Percentiles rank a stretch among this genome's conserved stretches.
phyloP scores from a whole-genome alignment of 148 eudicot genomes.

The Vaccinium corymbosum region DNA sequence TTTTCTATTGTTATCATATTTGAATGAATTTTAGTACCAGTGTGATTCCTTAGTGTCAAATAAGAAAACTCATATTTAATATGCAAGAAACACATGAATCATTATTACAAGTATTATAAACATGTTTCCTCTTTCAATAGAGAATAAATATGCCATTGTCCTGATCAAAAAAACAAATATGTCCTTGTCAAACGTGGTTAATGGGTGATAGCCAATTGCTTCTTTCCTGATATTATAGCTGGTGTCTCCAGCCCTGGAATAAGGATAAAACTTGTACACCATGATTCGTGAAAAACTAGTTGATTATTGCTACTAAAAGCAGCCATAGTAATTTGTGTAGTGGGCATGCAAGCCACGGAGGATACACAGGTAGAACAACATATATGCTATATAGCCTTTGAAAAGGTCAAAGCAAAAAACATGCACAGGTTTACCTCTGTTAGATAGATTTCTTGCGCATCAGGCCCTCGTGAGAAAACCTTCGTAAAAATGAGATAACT shows the following conservation, averaged over 20 bases:
- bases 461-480: slow-evolving; percentile 60
- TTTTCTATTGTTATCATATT: neutral
- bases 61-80: neutral
- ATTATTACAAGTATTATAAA: neutral
- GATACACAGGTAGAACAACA: slow-evolving; percentile 2
- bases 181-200: neutral
- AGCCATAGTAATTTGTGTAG: neutral
- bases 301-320: neutral
- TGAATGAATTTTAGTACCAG: neutral
- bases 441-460: slow-evolving; percentile 52
- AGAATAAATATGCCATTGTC: too few relatives aligned
- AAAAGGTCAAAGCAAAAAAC: slow-evolving; percentile 18
- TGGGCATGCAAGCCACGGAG: neutral
- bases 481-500: slow-evolving; percentile 57
- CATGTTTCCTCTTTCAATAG: neutral
- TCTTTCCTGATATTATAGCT: neutral
- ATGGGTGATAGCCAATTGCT: neutral
- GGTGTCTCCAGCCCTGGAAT: neutral
- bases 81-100: neutral
- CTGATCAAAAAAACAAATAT: neutral
- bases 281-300: neutral
- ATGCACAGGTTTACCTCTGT: slow-evolving; percentile 51
- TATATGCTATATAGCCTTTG: neutral
- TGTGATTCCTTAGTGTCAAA: neutral
- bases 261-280: neutral